These are phyloP conservation scores for Bipolaris bicolor DNA, from an alignment of 2,329 filamentous ascomycete genomes.

Conservation along the genomic window DNA sequence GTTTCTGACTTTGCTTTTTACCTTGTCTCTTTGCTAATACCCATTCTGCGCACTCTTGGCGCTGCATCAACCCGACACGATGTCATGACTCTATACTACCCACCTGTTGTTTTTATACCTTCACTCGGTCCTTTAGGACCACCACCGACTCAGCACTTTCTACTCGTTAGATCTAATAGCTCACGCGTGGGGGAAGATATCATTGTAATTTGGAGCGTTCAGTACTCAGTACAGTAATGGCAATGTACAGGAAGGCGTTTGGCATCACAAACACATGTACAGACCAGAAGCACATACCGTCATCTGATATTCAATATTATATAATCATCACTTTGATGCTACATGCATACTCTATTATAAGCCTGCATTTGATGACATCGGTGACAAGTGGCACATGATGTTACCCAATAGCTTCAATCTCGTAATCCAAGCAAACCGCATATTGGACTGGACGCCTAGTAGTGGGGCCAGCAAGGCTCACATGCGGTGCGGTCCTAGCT, in stretches of 20 bases:
- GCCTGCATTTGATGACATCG: not conserved
- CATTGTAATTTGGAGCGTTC: constrained; percentile 1
- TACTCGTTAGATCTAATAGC: constrained; percentile 36
- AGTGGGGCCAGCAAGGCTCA: not conserved
- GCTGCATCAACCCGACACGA: constrained; percentile 34
- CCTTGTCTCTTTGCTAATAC: constrained; percentile 32
- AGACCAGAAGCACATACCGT: not conserved
- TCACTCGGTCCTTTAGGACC: constrained; percentile 21
- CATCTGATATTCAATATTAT: not conserved
- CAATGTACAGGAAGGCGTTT: constrained; percentile 1
- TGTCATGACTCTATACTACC: constrained; percentile 29
- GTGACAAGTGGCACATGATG: not conserved
- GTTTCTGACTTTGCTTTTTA: constrained; percentile 8
- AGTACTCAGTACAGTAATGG: not conserved
- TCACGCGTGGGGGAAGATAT: constrained; percentile 27
- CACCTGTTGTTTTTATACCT: constrained; percentile 26
- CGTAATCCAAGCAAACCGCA: not conserved
- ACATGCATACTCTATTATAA: not conserved
- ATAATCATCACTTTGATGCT: constrained; percentile 1
- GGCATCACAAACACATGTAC: constrained; percentile 3
- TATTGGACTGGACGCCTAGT: constrained; percentile 7
- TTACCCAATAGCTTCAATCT: not conserved
- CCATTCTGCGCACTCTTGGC: constrained; percentile 19
- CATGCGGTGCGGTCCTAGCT: constrained; percentile 1
- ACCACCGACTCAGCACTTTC: constrained; percentile 2